Base-by-base conservation (phyloP, 345 rosid species). In the Adansonia digitata region DNA sequence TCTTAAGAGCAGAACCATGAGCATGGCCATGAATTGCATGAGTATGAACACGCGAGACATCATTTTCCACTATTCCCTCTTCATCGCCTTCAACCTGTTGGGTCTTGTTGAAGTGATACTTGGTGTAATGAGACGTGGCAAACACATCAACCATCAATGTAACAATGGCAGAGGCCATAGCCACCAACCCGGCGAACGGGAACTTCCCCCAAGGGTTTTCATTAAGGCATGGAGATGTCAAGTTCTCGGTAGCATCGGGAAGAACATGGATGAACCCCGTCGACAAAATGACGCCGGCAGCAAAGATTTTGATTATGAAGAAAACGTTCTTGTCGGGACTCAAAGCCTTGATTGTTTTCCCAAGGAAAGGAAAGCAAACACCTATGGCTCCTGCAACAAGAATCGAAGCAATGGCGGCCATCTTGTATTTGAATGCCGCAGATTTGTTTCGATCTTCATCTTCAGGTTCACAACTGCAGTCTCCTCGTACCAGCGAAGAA, bases 121-220 rank as follows among this genome's bases (percentile, higher is more conserved):
- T 77, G 9, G 73, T 56, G 53, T 49, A 85, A 15, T 86, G 82
- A 13, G 82, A 77, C 2, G 84, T 88, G 17, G 88, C 85, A 42
- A 78, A 67, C 59, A 79, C 63, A 39, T 88, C 94, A 2, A 88
- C 72, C 88, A 88, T 83, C 77, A 88, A 77, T 0, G 88, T 82
- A 45, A 71, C 82, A 9, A 88, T 79, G 0, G 90, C 80, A 0
- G 87, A 79, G 15, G 80, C 18, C 92, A 90, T 90, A 0, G 89
- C 88, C 1, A 85, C 77, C 0, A 90, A 83, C 2, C 91, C 88
- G 0, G 89, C 65, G 71, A 90, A 88, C 0, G 88, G 82, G 69
- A 90, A 90, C 6, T 81, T 64, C 18, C 79, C 86, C 89, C 90
- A 88, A 0, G 89, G 92, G 14, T 79, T 78, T 11, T 84, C 77